Evolutionary conservation across 805 yeast species (phyloP).

Genomic region (Geotrichum ghanense): DNA sequence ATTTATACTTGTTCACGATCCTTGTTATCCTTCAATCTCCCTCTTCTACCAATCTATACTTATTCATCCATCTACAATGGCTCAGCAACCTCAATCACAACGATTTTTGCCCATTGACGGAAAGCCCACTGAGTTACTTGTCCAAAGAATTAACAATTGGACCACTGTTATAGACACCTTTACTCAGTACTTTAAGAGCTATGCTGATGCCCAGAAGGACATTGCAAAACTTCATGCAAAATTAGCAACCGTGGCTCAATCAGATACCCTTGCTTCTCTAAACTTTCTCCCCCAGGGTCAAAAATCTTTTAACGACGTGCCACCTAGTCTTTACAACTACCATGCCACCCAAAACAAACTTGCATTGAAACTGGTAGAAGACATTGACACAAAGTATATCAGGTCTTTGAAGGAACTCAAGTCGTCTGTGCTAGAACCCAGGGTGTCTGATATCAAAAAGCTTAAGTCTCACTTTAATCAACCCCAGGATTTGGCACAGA

Average conservation of each 20-base stretch:
- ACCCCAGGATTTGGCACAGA: constrained; percentile 57
- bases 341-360: constrained; percentile 48
- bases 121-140: constrained; percentile 79
- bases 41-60: not conserved
- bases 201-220: constrained; percentile 78
- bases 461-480: constrained; percentile 70
- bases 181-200: constrained; percentile 63
- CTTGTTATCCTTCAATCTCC: no score
- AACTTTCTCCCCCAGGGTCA: constrained; percentile 64
- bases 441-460: constrained; percentile 77
- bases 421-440: constrained; percentile 64
- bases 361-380: constrained; percentile 48
- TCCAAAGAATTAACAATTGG: constrained; percentile 80
- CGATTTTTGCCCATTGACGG: constrained; percentile 42
- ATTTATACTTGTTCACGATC: no score
- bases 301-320: constrained; percentile 76
- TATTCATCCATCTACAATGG: no score
- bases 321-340: constrained; percentile 53
- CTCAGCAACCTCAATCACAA: not conserved
- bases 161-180: constrained; percentile 64
- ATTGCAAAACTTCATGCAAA: constrained; percentile 71
- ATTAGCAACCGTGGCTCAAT: constrained; percentile 25
- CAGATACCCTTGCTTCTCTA: constrained; percentile 25
- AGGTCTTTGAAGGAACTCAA: constrained; percentile 58
- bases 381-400: constrained; percentile 46